Evolutionary conservation across 805 yeast species (phyloP).

Genomic region (Alloascoidea hylecoeti): DNA sequence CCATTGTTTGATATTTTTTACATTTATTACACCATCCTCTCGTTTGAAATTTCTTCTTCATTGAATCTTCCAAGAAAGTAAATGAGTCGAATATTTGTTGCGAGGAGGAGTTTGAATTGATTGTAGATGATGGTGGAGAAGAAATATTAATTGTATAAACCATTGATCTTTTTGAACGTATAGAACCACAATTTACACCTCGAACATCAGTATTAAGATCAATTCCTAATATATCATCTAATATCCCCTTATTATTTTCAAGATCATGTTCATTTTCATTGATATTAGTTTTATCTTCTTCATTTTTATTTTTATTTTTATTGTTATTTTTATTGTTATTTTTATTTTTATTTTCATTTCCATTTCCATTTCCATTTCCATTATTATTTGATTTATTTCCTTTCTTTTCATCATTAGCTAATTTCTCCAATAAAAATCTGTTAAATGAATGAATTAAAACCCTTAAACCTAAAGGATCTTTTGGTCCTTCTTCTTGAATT

Average conservation of each 20-base stretch:
- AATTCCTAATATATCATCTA: not conserved
- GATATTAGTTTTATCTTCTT: too few relatives aligned
- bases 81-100: too few relatives aligned
- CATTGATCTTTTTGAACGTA: conserved; percentile 5
- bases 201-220: not conserved
- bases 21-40: conserved; percentile 41
- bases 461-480: conserved; percentile 7
- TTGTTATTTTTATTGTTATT: too few relatives aligned
- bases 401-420: conserved; percentile 33
- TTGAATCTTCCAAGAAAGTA: not conserved
- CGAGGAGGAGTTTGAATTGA: too few relatives aligned
- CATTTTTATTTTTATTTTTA: too few relatives aligned
- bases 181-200: not conserved
- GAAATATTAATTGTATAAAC: conserved; percentile 12
- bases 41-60: conserved; percentile 17
- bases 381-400: conserved; percentile 12
- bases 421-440: conserved; percentile 37
- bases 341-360: too few relatives aligned
- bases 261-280: too few relatives aligned
- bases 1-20: conserved; percentile 35
- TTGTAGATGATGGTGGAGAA: not conserved
- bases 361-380: too few relatives aligned
- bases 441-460: conserved; percentile 37
- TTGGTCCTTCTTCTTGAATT: conserved; percentile 25
- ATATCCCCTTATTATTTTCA: too few relatives aligned